phyloP scores from a whole-genome alignment of 2,329 filamentous ascomycete species.

The Cladophialophora carrionii region DNA sequence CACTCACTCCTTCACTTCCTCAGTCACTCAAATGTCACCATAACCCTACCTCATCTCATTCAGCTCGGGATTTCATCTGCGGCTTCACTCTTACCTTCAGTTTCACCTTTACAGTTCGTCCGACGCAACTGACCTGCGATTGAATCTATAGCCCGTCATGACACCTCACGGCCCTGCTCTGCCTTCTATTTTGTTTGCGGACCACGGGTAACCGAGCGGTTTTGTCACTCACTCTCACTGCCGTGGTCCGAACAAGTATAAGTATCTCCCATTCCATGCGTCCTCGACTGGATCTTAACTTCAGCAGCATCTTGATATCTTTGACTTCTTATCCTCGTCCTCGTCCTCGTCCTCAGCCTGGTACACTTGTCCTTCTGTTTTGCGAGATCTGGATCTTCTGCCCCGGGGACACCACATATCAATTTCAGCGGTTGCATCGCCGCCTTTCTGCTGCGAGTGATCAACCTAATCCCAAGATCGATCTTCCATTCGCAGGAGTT shows the following conservation, averaged over 20 bases:
- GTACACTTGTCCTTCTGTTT: neutral
- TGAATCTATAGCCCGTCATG: neutral
- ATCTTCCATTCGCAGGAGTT: neutral
- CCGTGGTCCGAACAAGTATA: neutral
- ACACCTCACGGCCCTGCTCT: neutral
- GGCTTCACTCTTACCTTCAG: neutral
- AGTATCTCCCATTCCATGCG: neutral
- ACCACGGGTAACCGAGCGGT: neutral
- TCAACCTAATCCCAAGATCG: neutral
- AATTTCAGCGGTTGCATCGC: neutral
- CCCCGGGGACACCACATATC: neutral
- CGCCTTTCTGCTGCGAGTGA: neutral
- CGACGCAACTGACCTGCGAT: neutral
- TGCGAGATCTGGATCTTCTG: neutral
- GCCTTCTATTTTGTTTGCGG: neutral
- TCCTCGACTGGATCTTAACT: neutral
- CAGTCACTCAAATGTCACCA: neutral
- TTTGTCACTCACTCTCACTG: neutral
- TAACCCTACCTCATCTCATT: neutral
- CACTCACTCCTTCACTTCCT: neutral
- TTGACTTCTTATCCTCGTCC: neutral
- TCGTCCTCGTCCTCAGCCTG: neutral
- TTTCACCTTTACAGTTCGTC: neutral
- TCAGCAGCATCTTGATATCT: neutral
- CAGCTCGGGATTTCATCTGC: neutral